Percentiles rank a stretch among this genome's conserved stretches.
Evolutionary conservation across 2,329 filamentous ascomycete species (phyloP).

Genomic region (Rhynchosporium agropyri): DNA sequence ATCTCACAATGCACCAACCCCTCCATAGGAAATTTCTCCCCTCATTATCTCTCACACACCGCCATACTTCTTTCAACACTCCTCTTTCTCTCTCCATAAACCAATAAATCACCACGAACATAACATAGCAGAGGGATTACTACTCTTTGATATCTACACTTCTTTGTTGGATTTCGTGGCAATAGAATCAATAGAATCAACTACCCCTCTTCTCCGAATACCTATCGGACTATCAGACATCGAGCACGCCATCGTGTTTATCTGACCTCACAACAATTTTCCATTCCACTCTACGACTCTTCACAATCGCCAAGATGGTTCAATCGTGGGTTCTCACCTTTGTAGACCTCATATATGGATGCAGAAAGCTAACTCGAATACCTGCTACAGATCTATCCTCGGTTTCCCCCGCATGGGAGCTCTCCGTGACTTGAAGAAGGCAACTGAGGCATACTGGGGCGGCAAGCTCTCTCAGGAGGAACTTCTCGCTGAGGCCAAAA

Average conservation of each 20-base stretch:
- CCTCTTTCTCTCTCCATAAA: conserved; percentile 13
- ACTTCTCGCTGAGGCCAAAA: conserved; percentile 92
- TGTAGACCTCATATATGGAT: conserved; percentile 6
- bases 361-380: conserved; percentile 24
- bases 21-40: conserved; percentile 17
- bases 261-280: conserved; percentile 25
- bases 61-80: conserved; percentile 24
- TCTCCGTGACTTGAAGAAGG: conserved; percentile 99
- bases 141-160: conserved; percentile 16
- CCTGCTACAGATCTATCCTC: conserved; percentile 65
- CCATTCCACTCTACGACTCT: conserved; percentile 19
- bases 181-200: conserved; percentile 10
- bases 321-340: conserved; percentile 53
- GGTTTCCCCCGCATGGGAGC: conserved; percentile 99
- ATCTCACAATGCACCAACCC: conserved; percentile 21
- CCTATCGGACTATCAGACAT: conserved; percentile 23
- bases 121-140: conserved; percentile 19
- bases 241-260: conserved; percentile 31
- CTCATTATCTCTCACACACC: conserved; percentile 23
- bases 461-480: conserved; percentile 92
- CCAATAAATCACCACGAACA: too few species aligned
- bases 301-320: conserved; percentile 53
- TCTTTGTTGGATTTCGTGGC: conserved; percentile 16
- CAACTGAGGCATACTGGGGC: conserved; percentile 96
- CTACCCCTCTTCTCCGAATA: conserved; percentile 20